These are phyloP conservation scores for Amanita exitialis DNA, from an alignment of 768 basidiomycete genomes.

Conservation along the genomic window DNA sequence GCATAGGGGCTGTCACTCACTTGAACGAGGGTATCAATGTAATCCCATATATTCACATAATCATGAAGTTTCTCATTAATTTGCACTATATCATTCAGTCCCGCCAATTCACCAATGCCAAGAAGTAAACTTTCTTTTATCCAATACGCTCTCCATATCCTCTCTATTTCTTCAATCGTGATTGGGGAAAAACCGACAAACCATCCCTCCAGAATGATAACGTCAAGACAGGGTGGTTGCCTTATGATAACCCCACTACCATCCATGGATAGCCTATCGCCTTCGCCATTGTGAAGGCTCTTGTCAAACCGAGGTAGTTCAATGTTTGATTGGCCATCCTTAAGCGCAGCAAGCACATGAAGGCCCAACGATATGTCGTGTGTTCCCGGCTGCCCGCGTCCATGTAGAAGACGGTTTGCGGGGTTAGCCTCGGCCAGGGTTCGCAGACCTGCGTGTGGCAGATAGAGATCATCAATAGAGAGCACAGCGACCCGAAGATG, in stretches of 20 bases:
- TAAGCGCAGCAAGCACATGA: slow-evolving; percentile 39
- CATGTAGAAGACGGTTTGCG: slow-evolving; percentile 57
- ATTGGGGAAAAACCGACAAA: slow-evolving; percentile 81
- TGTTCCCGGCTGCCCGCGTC: slow-evolving; percentile 90
- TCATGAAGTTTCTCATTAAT: slow-evolving; percentile 52
- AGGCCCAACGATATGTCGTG: slow-evolving; percentile 71
- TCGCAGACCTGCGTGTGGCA: slow-evolving; percentile 53
- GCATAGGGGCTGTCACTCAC: slow-evolving; percentile 23
- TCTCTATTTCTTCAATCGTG: slow-evolving; percentile 34
- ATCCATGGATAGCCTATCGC: slow-evolving; percentile 57
- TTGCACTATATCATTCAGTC: slow-evolving; percentile 43
- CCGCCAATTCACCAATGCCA: slow-evolving; percentile 25
- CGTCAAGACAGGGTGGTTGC: slow-evolving; percentile 38
- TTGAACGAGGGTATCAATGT: slow-evolving; percentile 71
- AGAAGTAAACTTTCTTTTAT: slow-evolving; percentile 25
- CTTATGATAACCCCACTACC: slow-evolving; percentile 31
- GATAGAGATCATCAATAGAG: slow-evolving; percentile 83
- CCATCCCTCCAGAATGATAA: slow-evolving; percentile 96
- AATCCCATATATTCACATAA: slow-evolving; percentile 62
- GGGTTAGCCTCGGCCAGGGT: slow-evolving; percentile 45
- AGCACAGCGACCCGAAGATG: slow-evolving; percentile 50
- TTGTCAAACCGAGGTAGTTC: slow-evolving; percentile 83
- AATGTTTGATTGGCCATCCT: slow-evolving; percentile 31
- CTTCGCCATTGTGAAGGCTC: slow-evolving; percentile 68
- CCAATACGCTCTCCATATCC: slow-evolving; percentile 42